Conservation (phyloP, 2,329 filamentous ascomycete species). For the Penicillium sp. region DNA sequence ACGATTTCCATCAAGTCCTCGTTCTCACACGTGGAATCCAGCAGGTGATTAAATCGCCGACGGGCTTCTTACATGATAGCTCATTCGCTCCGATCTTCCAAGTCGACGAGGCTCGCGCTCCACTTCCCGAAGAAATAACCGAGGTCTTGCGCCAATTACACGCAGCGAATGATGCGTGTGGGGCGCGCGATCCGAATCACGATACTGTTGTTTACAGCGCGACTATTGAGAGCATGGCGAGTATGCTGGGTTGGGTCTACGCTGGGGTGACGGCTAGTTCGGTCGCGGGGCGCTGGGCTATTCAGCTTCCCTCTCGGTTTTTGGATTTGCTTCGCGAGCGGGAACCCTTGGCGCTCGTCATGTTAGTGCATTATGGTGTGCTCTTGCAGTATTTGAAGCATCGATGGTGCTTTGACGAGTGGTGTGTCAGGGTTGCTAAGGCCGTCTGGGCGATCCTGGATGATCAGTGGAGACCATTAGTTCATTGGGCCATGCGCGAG, state of each 20-base stretch:
- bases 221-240: constrained; percentile 28
- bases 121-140: constrained; percentile 22
- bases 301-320: constrained; percentile 34
- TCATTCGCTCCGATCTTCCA: constrained; percentile 31
- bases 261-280: constrained; percentile 56
- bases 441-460: constrained; percentile 50
- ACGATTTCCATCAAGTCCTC: constrained; percentile 35
- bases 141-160: constrained; percentile 23
- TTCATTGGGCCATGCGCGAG: constrained; percentile 32
- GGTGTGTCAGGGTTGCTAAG: constrained; percentile 65
- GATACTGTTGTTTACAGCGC: constrained; percentile 23
- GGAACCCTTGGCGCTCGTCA: constrained; percentile 51
- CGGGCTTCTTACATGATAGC: constrained; percentile 24
- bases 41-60: constrained; percentile 31
- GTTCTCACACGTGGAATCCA: constrained; percentile 37
- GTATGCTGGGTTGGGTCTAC: constrained; percentile 27
- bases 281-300: constrained; percentile 39
- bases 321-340: constrained; percentile 40
- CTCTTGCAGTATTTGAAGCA: constrained; percentile 60
- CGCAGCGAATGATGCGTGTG: constrained; percentile 29
- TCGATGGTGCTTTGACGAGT: constrained; percentile 67
- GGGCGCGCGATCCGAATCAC: constrained; percentile 21
- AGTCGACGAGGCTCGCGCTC: constrained; percentile 22
- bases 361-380: constrained; percentile 61
- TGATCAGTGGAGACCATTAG: constrained; percentile 31